These are phyloP conservation scores for Cryptococcus sp. DNA, from an alignment of 1,284 basidiomycete genomes.

Conservation along the genomic window DNA sequence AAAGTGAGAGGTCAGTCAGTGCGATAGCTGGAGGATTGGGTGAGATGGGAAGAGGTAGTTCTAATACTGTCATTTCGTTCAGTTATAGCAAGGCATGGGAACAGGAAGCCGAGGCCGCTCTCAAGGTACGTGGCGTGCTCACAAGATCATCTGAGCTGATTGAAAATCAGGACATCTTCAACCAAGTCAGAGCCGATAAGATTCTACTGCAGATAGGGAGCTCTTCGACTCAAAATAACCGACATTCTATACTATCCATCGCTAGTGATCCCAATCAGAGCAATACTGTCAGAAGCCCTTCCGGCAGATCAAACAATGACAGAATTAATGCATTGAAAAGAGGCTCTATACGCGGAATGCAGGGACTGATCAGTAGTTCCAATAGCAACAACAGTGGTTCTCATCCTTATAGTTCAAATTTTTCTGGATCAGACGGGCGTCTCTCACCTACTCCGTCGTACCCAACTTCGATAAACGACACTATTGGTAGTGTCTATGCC, in stretches of 20 bases:
- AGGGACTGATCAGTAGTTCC: conserved; percentile 57
- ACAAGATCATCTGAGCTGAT: neutral
- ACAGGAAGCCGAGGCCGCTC: conserved; percentile 70
- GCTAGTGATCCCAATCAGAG: conserved; percentile 14
- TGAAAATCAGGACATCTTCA: conserved; percentile 76
- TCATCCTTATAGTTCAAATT: conserved; percentile 23
- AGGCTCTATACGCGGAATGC: conserved; percentile 80
- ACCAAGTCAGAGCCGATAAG: conserved; percentile 80
- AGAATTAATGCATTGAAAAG: conserved; percentile 73
- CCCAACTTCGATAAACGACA: conserved; percentile 76
- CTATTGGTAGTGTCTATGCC: conserved; percentile 48
- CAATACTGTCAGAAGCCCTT: conserved; percentile 23
- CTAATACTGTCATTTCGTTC: conserved; percentile 33
- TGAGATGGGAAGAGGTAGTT: conserved; percentile 18
- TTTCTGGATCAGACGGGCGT: conserved; percentile 61
- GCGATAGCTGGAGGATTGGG: neutral
- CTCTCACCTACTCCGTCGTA: conserved; percentile 83
- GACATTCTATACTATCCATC: conserved; percentile 25
- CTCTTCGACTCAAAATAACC: conserved; percentile 32
- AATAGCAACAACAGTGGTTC: conserved; percentile 12
- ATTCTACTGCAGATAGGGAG: conserved; percentile 69
- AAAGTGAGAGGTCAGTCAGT: conserved; percentile 1
- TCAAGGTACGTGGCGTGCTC: conserved; percentile 59
- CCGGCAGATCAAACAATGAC: conserved; percentile 13
- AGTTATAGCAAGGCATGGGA: conserved; percentile 59